Base-by-base conservation (phyloP, 1,284 basidiomycete species). In the Cystobasidium pallidum region DNA sequence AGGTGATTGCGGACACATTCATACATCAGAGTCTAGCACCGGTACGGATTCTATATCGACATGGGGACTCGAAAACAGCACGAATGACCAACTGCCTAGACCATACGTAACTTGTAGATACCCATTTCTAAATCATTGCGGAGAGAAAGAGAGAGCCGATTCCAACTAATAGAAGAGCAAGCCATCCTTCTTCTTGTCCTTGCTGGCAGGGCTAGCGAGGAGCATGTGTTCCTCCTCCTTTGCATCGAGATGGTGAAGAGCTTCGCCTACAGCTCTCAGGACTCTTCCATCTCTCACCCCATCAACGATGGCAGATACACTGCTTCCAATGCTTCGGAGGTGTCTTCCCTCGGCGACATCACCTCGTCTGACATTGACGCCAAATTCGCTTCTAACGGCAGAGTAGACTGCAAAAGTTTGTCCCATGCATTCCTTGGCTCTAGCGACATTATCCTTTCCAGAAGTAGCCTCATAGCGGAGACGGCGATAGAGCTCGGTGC, bases 401-500 rank as follows among this genome's bases (percentile, higher is more conserved):
- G 7, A 34, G 24, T 72, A 72, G 24, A 72, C 70, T 24, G 59
- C 59, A 45, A 55, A 63, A 54, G 63, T 72, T 26, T 63, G 70
- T 15, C 63, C 65, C 57, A 66, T 61, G 55, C 52, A 57, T 43
- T 61, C 70, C 36, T 59, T 66, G 8, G 65, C 61, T 41, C 49
- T 49, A 6, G 30, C 49, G 30, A 66, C 52, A 36, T 72, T 67
- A n/a, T 72, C 51, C 21, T 52, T 24, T 34, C 63, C 63, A 28
- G 34, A 43, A 52, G 47, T 62, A 30, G 55, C 49, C 28, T 66
- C 70, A 19, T 85, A 84, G 66, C 87, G 83, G 13, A 89, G 83
- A 28, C 81, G 75, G 58, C 84, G 82, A 71, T 88, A 83, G 39
- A 87, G 78, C 2, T 77, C 78, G 2, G 84, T 81, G 11, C 85